Evolutionary conservation across 169 alveolate genomes (phyloP).

Genomic region (Perkinsus olseni): DNA sequence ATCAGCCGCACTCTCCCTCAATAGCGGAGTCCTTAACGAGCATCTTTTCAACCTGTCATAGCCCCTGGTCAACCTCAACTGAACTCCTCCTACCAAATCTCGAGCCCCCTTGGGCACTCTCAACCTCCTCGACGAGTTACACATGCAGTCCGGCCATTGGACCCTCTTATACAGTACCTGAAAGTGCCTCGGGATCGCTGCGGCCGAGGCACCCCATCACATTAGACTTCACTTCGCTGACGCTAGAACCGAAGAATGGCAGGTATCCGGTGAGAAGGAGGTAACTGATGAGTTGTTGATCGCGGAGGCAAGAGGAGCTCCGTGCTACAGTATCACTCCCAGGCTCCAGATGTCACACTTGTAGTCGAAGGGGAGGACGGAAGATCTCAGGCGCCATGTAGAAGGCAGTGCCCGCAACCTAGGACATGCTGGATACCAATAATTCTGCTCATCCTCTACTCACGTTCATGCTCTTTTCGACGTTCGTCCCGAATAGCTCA

Average conservation of each 20-base stretch:
- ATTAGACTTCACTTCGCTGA: conserved; percentile 25
- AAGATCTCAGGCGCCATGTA: conserved; percentile 42
- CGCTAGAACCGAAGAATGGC: conserved; percentile 27
- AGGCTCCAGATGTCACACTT: conserved; percentile 41
- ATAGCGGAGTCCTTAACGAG: conserved; percentile 44
- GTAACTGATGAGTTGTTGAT: not conserved
- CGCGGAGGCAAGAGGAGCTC: not conserved
- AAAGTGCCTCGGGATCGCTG: too few species aligned
- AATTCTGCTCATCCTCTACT: not conserved
- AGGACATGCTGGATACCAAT: not conserved
- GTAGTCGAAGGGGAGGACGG: conserved; percentile 19
- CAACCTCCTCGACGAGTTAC: not conserved
- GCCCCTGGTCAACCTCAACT: not conserved
- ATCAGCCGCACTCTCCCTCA: conserved; percentile 45
- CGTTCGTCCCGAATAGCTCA: conserved; percentile 16
- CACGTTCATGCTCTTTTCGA: conserved; percentile 23
- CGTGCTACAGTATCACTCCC: conserved; percentile 24
- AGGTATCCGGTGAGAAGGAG: conserved; percentile 27
- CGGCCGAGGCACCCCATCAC: too few species aligned
- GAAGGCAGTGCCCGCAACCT: conserved; percentile 37
- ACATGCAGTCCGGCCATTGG: not conserved
- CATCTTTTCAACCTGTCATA: conserved; percentile 22
- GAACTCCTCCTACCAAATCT: not conserved
- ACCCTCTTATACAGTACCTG: not conserved
- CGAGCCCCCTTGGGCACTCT: not conserved